Evolutionary conservation across 768 basidiomycete species (phyloP), one percentile per base, ranked within the genome.

Genomic region (Rubroboletus pulcherrimus): DNA sequence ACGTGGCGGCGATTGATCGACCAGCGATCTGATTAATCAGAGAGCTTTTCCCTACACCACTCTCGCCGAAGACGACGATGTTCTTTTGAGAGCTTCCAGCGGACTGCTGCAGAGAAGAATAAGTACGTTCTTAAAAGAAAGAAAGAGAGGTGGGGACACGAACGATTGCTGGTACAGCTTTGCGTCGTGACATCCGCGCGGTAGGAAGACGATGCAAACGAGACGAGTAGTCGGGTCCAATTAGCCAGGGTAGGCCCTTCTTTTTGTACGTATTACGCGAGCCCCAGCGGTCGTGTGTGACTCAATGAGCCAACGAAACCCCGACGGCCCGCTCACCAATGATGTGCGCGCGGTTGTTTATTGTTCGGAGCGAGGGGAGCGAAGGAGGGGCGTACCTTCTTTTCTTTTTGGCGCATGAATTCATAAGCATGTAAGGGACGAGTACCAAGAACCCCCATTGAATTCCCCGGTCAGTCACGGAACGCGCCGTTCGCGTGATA

Each of bases 11-110:
- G 29, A 64, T 75, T 74, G 62, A 77, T 66, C 53, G 76, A 63
- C 64, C 66, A 51, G 64, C 64, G 43, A 79, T 60, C 70, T 77
- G 69, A 62, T 77, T 76, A 50, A 79, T 62, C 52, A 77, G 62
- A n/a, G 73, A 76, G 61, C 77, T 75, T 57, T 79, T 78, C 34
- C 71, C 67, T 40, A 75, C 64, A 2, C 68, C 69, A 47, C 61
- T 62, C 57, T 67, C 69, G 33, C 61, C 65, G 17, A 69, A 69
- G 55, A 69, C 59, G 48, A 65, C 61, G 24, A 71, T 41, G 56
- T 71, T 69, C 49, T 54, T 66, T 11, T 58, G 31, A n/a, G 62
- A 34, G 45, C n/a, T 53, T 57, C 34, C 21, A 21, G 54, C 7
- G 54, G 43, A 41, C 12, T 57, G 51, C 52, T 65, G 54, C n/a